These are phyloP conservation scores for Apiospora malaysiana DNA, from an alignment of 2,329 filamentous ascomycete species.

Conservation along the genomic window DNA sequence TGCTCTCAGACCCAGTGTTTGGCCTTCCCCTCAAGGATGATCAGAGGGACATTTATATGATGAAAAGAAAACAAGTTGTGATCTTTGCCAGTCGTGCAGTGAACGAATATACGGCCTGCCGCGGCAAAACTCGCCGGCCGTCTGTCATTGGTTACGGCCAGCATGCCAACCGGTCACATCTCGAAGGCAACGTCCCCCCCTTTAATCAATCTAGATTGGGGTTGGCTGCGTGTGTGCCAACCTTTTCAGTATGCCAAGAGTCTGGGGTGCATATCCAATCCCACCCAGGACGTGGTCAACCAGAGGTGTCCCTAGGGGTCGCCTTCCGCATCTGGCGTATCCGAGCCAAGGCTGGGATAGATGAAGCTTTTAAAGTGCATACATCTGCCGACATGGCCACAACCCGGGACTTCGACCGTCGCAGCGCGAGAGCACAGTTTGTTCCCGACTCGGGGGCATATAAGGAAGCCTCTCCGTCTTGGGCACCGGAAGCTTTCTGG, in stretches of 20 bases:
- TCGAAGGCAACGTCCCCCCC: not conserved
- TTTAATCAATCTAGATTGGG: conserved; percentile 18
- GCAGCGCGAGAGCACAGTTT: not conserved
- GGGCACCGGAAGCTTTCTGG: not conserved
- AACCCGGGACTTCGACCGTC: not conserved
- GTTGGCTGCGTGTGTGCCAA: not conserved
- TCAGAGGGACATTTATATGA: not conserved
- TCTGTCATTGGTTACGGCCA: not conserved
- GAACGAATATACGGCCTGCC: not conserved
- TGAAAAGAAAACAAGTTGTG: not conserved
- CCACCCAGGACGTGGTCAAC: not conserved
- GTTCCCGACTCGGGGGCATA: not conserved
- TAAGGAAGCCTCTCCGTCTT: not conserved
- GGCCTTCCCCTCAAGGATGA: not conserved
- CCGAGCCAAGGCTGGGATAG: conserved; percentile 5
- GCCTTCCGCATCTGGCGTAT: not conserved
- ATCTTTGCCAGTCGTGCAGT: not conserved
- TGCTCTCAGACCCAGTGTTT: not conserved
- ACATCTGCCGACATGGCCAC: conserved; percentile 2
- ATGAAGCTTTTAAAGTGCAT: conserved; percentile 6
- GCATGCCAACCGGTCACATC: conserved; percentile 11
- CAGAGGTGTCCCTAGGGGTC: not conserved
- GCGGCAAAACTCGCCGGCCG: not conserved
- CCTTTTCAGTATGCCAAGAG: not conserved
- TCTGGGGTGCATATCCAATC: conserved; percentile 2